phyloP scores from a whole-genome alignment of 495 filamentous ascomycete species.

The Hypoxylon fuscum region DNA sequence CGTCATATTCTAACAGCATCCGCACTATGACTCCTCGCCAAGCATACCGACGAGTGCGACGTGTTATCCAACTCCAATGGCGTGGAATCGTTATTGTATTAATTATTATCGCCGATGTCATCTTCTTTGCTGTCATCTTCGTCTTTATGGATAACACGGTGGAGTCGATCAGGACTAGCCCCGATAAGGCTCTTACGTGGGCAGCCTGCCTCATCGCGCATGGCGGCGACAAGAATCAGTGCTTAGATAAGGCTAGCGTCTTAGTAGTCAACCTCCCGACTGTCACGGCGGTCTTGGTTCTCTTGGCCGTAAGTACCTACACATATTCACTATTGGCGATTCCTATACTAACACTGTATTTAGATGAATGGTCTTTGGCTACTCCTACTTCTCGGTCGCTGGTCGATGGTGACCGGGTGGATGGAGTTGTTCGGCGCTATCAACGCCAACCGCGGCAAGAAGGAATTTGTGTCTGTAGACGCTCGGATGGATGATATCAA shows the following conservation, averaged over 20 bases:
- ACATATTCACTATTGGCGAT: background rate
- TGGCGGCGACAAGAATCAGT: constrained; percentile 71
- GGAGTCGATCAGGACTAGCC: constrained; percentile 61
- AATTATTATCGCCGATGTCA: constrained; percentile 86
- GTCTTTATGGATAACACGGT: constrained; percentile 81
- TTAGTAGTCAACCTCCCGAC: constrained; percentile 78
- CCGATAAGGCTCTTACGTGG: constrained; percentile 66
- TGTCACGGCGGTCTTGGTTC: constrained; percentile 79
- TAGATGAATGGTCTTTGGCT: constrained; percentile 87
- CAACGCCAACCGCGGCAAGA: constrained; percentile 52
- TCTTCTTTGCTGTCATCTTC: constrained; percentile 92
- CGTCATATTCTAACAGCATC: constrained; percentile 81
- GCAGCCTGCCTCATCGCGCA: constrained; percentile 70
- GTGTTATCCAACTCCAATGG: constrained; percentile 95
- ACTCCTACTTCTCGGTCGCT: constrained; percentile 79
- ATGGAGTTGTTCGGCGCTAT: constrained; percentile 64
- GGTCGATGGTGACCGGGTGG: constrained; percentile 87
- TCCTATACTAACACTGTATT: constrained; percentile 25
- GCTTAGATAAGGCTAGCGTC: constrained; percentile 63
- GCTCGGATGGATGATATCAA: constrained; percentile 70
- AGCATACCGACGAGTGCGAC: constrained; percentile 83
- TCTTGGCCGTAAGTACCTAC: constrained; percentile 72
- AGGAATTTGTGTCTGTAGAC: constrained; percentile 90
- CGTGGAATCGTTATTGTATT: constrained; percentile 85
- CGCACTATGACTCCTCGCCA: constrained; percentile 86